Base-by-base conservation (phyloP, 495 filamentous ascomycete species). In the Immersiella caudata region DNA sequence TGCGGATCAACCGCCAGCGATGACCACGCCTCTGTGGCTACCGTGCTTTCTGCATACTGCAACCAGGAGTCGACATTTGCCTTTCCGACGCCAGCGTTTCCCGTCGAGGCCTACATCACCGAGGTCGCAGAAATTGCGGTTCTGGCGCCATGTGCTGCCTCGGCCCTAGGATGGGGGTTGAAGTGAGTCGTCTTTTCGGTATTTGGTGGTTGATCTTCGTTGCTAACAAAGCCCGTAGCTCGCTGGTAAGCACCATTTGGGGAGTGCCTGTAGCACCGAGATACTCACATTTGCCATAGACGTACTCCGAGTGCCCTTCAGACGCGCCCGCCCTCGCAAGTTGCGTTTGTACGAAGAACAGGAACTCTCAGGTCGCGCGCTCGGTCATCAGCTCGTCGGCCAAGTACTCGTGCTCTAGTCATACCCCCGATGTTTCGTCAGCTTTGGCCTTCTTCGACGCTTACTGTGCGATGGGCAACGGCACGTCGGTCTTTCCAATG, bases 291-390 rank as follows among this genome's bases (percentile, higher is more conserved):
- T 18, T 6, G n/a, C 24, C 11, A 12, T 56, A 70, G 66, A 67
- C 67, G 66, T 54, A 79, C 69, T 74, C 74, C 36, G 9, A 66
- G 6, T 83, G 81, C 62, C 80, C 79, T 7, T 33, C 74, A 1
- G 80, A 80, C 6, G 73, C 78, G 12, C 72, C 79, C 16, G 75
- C 72, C 25, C 73, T 83, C 7, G 82, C 82, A 12, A 77, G 76
- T 24, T 86, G 84, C 52, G 82, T 74, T 21, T 86, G 84, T 67
- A 33, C 62, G 22, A 84, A 84, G 68, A 79, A 82, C 64, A 76
- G 81, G 21, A 83, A 83, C 51, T 81, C 79, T 24, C 61, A 75
- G 12, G 57, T 67, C 14, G 74, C 77, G 55, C 82, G 75, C 67
- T 70, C 74, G 29, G 22, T 51, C 21, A 82, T 85, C 68, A 79